A percentile compares a stretch with the other conserved stretches of the same genome.
phyloP scores from a whole-genome alignment of 352 stramenopile species.

The Pythium brachiatum region DNA sequence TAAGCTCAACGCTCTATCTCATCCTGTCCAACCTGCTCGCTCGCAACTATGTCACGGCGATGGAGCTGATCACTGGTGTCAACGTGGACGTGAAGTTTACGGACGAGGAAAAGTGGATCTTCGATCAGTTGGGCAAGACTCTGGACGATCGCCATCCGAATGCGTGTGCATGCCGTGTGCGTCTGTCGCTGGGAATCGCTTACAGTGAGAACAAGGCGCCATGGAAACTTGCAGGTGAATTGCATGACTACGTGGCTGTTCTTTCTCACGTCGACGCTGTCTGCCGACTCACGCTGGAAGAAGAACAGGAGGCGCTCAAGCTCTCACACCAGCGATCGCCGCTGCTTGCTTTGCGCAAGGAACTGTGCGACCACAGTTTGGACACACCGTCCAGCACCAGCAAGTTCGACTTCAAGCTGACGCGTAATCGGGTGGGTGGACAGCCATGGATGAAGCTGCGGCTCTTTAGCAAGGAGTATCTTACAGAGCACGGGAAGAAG shows the following conservation, averaged over 20 bases:
- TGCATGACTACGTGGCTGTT: constrained; percentile 89
- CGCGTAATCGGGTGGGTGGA: constrained; percentile 67
- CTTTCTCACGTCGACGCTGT: constrained; percentile 90
- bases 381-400: constrained; percentile 1
- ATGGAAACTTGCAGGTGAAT: constrained; percentile 73
- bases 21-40: constrained; percentile 97
- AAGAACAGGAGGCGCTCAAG: constrained; percentile 92
- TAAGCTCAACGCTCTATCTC: constrained; percentile 97
- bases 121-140: constrained; percentile 94
- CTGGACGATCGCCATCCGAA: constrained; percentile 95
- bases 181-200: constrained; percentile 76
- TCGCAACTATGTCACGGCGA: constrained; percentile 93
- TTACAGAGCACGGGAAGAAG: constrained; percentile 74
- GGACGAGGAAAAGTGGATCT: constrained; percentile 96
- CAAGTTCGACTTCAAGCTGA: constrained; percentile 61
- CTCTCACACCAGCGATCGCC: constrained; percentile 66
- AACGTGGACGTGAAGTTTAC: constrained; percentile 96
- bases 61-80: constrained; percentile 94
- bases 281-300: constrained; percentile 92
- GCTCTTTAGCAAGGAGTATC: constrained; percentile 71
- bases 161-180: constrained; percentile 94
- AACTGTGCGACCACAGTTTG: constrained; percentile 55
- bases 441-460: constrained; percentile 86
- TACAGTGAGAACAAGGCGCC: constrained; percentile 93
- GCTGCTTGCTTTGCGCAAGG: constrained; percentile 66